These are phyloP conservation scores for Pichia heedii DNA, from an alignment of 805 yeast species.

Conservation along the genomic window DNA sequence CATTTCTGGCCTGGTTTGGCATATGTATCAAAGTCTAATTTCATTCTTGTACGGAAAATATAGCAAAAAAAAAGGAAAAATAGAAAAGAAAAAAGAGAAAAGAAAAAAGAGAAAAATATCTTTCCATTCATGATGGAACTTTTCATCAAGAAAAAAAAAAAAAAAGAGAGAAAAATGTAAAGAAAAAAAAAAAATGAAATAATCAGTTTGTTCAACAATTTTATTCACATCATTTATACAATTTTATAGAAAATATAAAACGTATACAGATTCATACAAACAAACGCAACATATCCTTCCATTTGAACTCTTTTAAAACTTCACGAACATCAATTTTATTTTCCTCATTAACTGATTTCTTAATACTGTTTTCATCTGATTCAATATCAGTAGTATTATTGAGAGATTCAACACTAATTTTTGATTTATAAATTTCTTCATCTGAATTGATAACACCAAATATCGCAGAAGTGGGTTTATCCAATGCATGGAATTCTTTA, in stretches of 20 bases:
- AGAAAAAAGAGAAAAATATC: no score
- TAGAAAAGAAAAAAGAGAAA: no score
- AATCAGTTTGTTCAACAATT: no score
- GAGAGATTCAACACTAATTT: slow-evolving; percentile 6
- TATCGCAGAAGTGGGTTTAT: slow-evolving; percentile 23
- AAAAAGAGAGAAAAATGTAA: no score
- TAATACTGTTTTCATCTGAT: neutral
- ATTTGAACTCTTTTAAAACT: slow-evolving; percentile 7
- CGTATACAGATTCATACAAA: slow-evolving; percentile 4
- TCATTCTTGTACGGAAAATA: neutral
- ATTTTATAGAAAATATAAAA: neutral
- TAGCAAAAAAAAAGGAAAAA: no score
- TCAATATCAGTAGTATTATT: slow-evolving; percentile 10
- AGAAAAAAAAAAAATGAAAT: no score
- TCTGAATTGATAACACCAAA: slow-evolving; percentile 13
- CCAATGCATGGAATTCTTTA: slow-evolving; percentile 36
- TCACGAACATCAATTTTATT: slow-evolving; percentile 6
- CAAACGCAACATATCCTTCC: slow-evolving; percentile 9
- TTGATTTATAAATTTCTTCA: slow-evolving; percentile 9
- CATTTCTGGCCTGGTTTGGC: slow-evolving; percentile 33
- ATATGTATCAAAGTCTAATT: slow-evolving; percentile 31
- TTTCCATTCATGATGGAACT: no score
- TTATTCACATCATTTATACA: no score
- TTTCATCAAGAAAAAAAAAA: no score
- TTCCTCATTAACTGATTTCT: slow-evolving; percentile 1